Evolutionary conservation across 2,329 filamentous ascomycete species (phyloP).

Genomic region (Colletotrichum lupini): DNA sequence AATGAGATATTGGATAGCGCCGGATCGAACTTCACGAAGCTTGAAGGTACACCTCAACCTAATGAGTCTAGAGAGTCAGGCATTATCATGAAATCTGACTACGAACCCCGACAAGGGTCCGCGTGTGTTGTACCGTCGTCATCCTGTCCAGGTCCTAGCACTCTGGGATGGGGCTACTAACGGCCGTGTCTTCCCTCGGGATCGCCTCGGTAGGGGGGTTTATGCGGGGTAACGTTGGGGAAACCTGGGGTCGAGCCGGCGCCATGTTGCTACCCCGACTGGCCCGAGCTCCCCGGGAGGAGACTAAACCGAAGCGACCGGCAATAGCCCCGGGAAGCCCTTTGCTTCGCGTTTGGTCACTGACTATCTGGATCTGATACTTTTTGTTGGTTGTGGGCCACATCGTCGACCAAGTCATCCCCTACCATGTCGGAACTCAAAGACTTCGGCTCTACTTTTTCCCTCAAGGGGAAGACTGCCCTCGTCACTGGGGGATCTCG

Average conservation of each 20-base stretch:
- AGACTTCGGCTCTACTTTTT: slow-evolving; percentile 43
- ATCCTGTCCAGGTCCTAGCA: background rate
- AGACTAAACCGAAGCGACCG: slow-evolving; percentile 8
- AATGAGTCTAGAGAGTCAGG: background rate
- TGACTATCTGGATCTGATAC: background rate
- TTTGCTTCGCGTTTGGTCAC: background rate
- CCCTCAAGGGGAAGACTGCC: slow-evolving; percentile 53
- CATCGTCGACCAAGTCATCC: background rate
- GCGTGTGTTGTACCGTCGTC: background rate
- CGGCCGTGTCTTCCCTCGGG: slow-evolving; percentile 26
- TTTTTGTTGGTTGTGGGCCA: background rate
- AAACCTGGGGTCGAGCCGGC: slow-evolving; percentile 4
- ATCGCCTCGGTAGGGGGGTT: slow-evolving; percentile 23
- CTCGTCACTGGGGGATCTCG: slow-evolving; percentile 61
- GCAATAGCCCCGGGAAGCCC: background rate
- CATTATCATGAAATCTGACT: background rate
- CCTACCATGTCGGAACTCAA: slow-evolving; percentile 43
- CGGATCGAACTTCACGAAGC: background rate
- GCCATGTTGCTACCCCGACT: background rate
- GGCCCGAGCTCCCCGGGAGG: background rate
- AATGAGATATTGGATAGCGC: background rate
- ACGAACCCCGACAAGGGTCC: background rate
- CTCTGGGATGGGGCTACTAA: background rate
- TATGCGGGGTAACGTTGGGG: slow-evolving; percentile 28
- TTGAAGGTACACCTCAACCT: background rate